Conservation (phyloP, 108 stramenopile species). For the Pseudonitzschia delicatissima region DNA sequence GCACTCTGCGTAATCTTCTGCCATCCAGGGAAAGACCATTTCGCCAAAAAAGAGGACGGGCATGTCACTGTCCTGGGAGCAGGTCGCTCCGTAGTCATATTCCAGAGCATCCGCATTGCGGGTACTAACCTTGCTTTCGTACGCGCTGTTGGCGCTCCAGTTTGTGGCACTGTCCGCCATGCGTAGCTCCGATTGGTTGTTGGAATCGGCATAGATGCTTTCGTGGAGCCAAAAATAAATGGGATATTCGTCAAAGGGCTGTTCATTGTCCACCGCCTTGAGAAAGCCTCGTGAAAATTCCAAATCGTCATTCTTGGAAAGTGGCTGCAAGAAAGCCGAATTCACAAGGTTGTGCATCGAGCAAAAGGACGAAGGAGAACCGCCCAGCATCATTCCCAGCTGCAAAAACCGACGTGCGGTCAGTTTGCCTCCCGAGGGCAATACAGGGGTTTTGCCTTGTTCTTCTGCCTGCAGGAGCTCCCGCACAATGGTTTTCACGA, state of each 20-base stretch:
- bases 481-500: slow-evolving; percentile 76
- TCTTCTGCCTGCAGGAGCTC: slow-evolving; percentile 38
- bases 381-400: slow-evolving; percentile 81
- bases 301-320: slow-evolving; percentile 14
- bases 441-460: not conserved
- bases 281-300: slow-evolving; percentile 65
- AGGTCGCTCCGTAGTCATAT: slow-evolving; percentile 64
- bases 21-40: slow-evolving; percentile 95
- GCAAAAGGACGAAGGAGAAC: slow-evolving; percentile 74
- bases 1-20: slow-evolving; percentile 82
- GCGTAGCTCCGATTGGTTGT: not conserved
- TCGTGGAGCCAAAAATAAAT: slow-evolving; percentile 92
- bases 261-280: slow-evolving; percentile 69
- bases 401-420: slow-evolving; percentile 88
- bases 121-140: slow-evolving; percentile 31
- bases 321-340: slow-evolving; percentile 63
- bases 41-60: slow-evolving; percentile 85
- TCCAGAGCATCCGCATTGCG: not conserved
- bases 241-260: slow-evolving; percentile 91
- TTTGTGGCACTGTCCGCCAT: not conserved
- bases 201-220: slow-evolving; percentile 83
- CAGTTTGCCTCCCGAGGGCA: slow-evolving; percentile 84
- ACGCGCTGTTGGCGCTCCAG: slow-evolving; percentile 40
- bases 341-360: slow-evolving; percentile 72
- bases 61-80: slow-evolving; percentile 11